phyloP scores from a whole-genome alignment of 495 filamentous ascomycete genomes.

The Penicillium macrosclerotiorum region DNA sequence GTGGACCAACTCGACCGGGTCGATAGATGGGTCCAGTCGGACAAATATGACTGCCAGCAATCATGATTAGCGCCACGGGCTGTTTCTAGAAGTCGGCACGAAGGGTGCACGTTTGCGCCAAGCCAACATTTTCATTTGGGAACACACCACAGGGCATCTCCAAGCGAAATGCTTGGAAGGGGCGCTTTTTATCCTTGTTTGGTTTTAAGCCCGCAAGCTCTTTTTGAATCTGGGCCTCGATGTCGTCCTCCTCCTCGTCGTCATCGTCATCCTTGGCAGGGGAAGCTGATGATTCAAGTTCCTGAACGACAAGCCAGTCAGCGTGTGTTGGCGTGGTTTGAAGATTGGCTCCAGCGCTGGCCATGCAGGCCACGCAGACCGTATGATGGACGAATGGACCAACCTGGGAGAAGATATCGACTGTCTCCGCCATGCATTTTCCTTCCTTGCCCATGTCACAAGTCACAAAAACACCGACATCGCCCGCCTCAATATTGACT shows the following conservation, averaged over 20 bases:
- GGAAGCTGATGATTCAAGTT: constrained; percentile 23
- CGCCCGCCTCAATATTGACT: constrained; percentile 63
- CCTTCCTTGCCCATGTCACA: constrained; percentile 78
- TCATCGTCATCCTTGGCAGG: constrained; percentile 20
- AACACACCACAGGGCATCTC: constrained; percentile 73
- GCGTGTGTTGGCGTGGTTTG: no score
- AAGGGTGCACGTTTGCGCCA: not conserved
- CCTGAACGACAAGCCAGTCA: no score
- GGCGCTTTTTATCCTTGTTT: constrained; percentile 41
- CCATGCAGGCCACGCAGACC: not conserved
- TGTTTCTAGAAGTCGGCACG: constrained; percentile 46
- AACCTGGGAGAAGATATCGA: constrained; percentile 74
- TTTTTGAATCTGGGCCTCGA: constrained; percentile 77
- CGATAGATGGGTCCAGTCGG: constrained; percentile 59
- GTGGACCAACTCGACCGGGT: constrained; percentile 77
- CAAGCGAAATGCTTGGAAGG: constrained; percentile 63
- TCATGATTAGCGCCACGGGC: constrained; percentile 18
- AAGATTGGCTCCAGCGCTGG: no score
- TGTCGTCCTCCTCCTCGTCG: constrained; percentile 58
- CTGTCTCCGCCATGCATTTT: constrained; percentile 71
- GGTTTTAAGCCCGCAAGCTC: constrained; percentile 69
- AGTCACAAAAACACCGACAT: constrained; percentile 84
- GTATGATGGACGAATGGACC: constrained; percentile 5
- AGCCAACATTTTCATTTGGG: not conserved
- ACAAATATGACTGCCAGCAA: constrained; percentile 38